These are phyloP conservation scores for Chaetomium strumarium DNA, from an alignment of 2,329 filamentous ascomycete species.

Conservation along the genomic window DNA sequence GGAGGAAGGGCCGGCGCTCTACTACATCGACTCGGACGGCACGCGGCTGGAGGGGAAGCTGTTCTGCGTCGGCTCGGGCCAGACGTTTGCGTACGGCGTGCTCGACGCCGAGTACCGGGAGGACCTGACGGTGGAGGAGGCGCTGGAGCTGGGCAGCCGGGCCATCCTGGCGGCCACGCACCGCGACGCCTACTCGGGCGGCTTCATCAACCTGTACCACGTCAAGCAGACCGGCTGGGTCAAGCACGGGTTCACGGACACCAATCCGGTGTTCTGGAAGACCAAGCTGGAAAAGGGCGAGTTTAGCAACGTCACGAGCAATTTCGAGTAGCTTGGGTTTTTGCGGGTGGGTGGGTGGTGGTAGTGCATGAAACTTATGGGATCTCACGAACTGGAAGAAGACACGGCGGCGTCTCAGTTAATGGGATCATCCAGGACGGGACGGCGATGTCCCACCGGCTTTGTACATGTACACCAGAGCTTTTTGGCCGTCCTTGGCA, in stretches of 20 bases:
- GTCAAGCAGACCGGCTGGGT: constrained; percentile 99
- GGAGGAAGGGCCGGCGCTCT: constrained; percentile 91
- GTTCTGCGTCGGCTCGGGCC: constrained; percentile 96
- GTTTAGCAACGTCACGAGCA: constrained; percentile 89
- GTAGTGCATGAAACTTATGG: background rate
- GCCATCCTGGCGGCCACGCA: constrained; percentile 96
- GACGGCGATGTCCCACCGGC: background rate
- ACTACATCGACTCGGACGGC: constrained; percentile 98
- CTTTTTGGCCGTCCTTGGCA: background rate
- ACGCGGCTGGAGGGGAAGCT: constrained; percentile 88
- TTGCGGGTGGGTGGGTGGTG: background rate
- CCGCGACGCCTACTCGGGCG: constrained; percentile 96
- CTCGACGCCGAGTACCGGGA: constrained; percentile 93
- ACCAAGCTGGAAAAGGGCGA: constrained; percentile 98
- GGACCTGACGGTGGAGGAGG: constrained; percentile 80
- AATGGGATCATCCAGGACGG: background rate
- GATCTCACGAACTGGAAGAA: too few species aligned
- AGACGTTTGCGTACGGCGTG: constrained; percentile 98
- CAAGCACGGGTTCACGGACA: constrained; percentile 96
- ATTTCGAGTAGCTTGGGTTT: constrained; percentile 43
- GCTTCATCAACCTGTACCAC: constrained; percentile 97
- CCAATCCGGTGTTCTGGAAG: constrained; percentile 99
- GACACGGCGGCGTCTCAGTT: constrained; percentile 9
- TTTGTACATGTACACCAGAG: constrained; percentile 26
- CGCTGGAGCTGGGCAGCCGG: constrained; percentile 81